A percentile compares a stretch with the other conserved stretches of the same genome.
Evolutionary conservation across 2,329 filamentous ascomycete genomes (phyloP).

Genomic region (Arthroderma uncinatum): DNA sequence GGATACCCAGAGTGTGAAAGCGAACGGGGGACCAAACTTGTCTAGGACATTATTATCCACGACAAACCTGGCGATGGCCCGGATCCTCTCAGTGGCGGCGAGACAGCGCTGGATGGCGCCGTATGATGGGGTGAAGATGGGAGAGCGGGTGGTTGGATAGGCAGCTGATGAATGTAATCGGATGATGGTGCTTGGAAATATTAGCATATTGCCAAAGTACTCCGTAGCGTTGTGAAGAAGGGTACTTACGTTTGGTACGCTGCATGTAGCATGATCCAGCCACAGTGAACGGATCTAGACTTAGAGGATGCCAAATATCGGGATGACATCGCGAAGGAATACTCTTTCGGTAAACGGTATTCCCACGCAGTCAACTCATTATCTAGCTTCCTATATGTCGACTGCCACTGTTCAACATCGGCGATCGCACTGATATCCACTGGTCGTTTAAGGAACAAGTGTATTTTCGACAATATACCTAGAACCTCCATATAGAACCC

Average conservation of each 20-base stretch:
- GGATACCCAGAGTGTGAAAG: conserved; percentile 86
- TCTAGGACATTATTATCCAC: conserved; percentile 61
- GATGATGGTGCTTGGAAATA: conserved; percentile 55
- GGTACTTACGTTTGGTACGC: conserved; percentile 65
- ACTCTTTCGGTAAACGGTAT: conserved; percentile 68
- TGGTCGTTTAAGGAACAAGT: conserved; percentile 77
- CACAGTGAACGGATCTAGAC: conserved; percentile 62
- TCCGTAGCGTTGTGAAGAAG: conserved; percentile 11
- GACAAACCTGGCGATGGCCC: conserved; percentile 66
- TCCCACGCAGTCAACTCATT: conserved; percentile 72
- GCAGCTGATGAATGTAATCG: conserved; percentile 84
- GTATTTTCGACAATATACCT: conserved; percentile 75
- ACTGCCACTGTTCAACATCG: conserved; percentile 84
- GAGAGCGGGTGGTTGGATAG: conserved; percentile 78
- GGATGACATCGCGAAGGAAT: conserved; percentile 60
- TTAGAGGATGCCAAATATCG: conserved; percentile 59
- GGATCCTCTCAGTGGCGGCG: conserved; percentile 70
- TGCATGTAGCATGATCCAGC: conserved; percentile 83
- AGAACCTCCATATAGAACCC: conserved; percentile 85
- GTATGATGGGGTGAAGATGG: conserved; percentile 81
- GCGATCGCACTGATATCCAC: conserved; percentile 75
- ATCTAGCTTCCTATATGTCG: conserved; percentile 75
- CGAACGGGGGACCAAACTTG: conserved; percentile 79
- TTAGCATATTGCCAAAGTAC: neutral
- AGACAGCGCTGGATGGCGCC: conserved; percentile 75